These are phyloP conservation scores for Starmerella sirachaensis DNA, from an alignment of 805 yeast genomes.

Conservation along the genomic window DNA sequence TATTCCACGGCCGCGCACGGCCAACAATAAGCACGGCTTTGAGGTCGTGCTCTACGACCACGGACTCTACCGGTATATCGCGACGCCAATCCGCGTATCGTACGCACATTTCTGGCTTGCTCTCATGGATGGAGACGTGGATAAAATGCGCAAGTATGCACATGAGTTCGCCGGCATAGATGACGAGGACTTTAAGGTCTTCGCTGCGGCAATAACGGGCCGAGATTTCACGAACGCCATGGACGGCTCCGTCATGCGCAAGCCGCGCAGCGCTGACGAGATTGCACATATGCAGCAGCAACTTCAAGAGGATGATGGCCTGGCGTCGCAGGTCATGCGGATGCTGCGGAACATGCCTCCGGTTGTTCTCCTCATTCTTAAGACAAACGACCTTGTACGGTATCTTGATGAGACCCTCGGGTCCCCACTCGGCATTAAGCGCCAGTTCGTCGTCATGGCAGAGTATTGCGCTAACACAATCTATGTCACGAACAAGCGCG, in stretches of 20 bases:
- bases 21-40: slow-evolving; percentile 51
- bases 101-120: slow-evolving; percentile 93
- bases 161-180: slow-evolving; percentile 63
- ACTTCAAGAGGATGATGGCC: slow-evolving; percentile 43
- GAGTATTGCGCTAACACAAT: slow-evolving; percentile 76
- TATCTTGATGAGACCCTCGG: slow-evolving; percentile 73
- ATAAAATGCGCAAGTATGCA: slow-evolving; percentile 61
- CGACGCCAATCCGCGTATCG: slow-evolving; percentile 60
- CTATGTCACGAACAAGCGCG: slow-evolving; percentile 37
- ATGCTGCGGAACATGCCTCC: slow-evolving; percentile 72
- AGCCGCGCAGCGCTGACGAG: slow-evolving; percentile 45
- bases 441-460: slow-evolving; percentile 82
- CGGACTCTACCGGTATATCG: slow-evolving; percentile 80
- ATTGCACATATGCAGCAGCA: slow-evolving; percentile 53
- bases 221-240: slow-evolving; percentile 71
- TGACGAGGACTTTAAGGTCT: slow-evolving; percentile 67
- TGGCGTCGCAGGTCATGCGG: slow-evolving; percentile 65
- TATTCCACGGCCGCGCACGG: slow-evolving; percentile 31
- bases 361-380: slow-evolving; percentile 70
- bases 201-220: slow-evolving; percentile 92
- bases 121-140: slow-evolving; percentile 55
- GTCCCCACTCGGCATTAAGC: slow-evolving; percentile 73
- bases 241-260: slow-evolving; percentile 40
- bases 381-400: slow-evolving; percentile 88
- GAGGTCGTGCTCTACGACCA: slow-evolving; percentile 90